phyloP scores from a whole-genome alignment of 2,329 filamentous ascomycete species.

The Aspergillus hortae region DNA sequence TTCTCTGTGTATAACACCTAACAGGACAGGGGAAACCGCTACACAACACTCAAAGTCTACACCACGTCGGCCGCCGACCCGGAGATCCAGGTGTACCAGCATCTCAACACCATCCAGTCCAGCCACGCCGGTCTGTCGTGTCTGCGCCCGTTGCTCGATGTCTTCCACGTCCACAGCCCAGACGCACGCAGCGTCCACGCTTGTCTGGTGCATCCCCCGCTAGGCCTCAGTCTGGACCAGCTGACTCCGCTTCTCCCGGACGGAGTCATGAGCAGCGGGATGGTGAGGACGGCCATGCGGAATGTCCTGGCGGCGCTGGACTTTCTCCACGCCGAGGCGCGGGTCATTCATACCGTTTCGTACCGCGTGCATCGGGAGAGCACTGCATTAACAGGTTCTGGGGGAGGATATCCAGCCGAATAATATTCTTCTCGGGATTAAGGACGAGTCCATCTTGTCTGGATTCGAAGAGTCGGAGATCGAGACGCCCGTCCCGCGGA shows the following conservation, averaged over 20 bases:
- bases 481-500: constrained; percentile 23
- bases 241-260: constrained; percentile 13
- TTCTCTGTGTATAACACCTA: not conserved
- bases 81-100: constrained; percentile 25
- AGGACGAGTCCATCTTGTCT: constrained; percentile 23
- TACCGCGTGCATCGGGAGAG: not conserved
- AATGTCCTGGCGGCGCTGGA: constrained; percentile 23
- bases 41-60: constrained; percentile 17
- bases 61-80: constrained; percentile 6
- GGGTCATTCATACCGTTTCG: constrained; percentile 25
- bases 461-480: constrained; percentile 27
- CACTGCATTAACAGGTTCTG: too few species aligned
- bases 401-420: constrained; percentile 27
- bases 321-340: constrained; percentile 25
- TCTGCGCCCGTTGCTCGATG: constrained; percentile 25
- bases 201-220: constrained; percentile 27
- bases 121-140: constrained; percentile 21
- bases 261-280: constrained; percentile 16
- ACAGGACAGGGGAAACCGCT: constrained; percentile 5
- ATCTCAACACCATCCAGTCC: constrained; percentile 20
- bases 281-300: constrained; percentile 21
- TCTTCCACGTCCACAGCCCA: constrained; percentile 25
- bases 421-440: constrained; percentile 29
- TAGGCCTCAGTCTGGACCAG: constrained; percentile 23
- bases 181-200: constrained; percentile 12